Evolutionary conservation across 306 rosid genomes (phyloP).

Genomic region (Sicyos baderoa): DNA sequence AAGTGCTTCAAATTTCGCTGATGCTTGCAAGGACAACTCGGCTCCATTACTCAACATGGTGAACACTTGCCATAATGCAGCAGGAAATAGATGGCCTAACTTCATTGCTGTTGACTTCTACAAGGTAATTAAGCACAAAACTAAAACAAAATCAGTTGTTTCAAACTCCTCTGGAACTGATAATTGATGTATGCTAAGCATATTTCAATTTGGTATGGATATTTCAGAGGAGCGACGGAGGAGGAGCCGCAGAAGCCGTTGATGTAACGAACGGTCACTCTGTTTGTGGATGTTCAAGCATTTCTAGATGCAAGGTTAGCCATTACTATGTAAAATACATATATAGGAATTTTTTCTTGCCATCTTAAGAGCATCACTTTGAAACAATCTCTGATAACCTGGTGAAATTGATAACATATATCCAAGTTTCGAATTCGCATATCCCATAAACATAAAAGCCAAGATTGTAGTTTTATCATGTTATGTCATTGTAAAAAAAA

Average conservation of each 20-base stretch:
- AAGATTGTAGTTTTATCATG: too few relatives aligned
- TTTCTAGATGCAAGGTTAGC: slow-evolving; percentile 56
- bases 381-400: too few relatives aligned
- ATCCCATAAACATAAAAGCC: too few relatives aligned
- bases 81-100: slow-evolving; percentile 69
- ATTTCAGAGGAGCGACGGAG: slow-evolving; percentile 71
- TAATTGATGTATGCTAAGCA: not conserved
- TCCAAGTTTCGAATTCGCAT: too few relatives aligned
- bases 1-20: slow-evolving; percentile 31
- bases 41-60: slow-evolving; percentile 57
- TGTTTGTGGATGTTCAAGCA: slow-evolving; percentile 58
- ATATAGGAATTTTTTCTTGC: too few relatives aligned
- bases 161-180: not conserved
- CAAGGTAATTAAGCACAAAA: slow-evolving; percentile 34
- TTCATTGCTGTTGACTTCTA: slow-evolving; percentile 78
- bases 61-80: slow-evolving; percentile 53
- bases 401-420: too few relatives aligned
- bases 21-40: slow-evolving; percentile 64
- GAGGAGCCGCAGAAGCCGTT: slow-evolving; percentile 53
- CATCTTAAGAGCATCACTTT: too few relatives aligned
- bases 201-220: not conserved
- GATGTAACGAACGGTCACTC: slow-evolving; percentile 59
- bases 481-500: too few relatives aligned
- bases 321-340: too few relatives aligned
- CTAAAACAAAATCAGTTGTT: not conserved